Conservation (phyloP, 176 grass and related monocot species). For the Avena sativa region DNA sequence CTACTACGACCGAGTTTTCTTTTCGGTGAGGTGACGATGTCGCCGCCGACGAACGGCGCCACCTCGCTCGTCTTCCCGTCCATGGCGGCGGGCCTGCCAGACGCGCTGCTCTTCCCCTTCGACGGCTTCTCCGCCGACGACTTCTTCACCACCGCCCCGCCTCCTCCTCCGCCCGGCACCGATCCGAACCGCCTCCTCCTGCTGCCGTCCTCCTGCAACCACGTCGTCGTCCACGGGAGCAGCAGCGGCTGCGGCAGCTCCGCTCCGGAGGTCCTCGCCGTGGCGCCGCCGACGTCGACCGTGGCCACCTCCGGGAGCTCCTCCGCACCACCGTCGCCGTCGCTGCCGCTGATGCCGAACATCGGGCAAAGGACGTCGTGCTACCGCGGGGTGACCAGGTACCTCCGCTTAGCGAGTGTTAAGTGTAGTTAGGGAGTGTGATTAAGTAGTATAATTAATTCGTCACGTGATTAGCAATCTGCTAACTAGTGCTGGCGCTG, state of each 20-base stretch:
- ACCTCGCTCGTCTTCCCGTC: slow-evolving; percentile 37
- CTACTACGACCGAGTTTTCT: background rate
- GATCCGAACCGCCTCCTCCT: slow-evolving; percentile 21
- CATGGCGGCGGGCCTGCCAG: slow-evolving; percentile 13
- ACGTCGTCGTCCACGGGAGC: background rate
- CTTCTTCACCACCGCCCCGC: slow-evolving; percentile 34
- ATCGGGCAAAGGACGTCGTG: slow-evolving; percentile 58
- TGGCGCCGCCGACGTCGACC: background rate
- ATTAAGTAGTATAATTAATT: background rate
- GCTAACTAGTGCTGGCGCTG: background rate
- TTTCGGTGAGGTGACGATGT: slow-evolving; percentile 32
- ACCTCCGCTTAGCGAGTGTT: background rate
- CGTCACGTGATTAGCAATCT: background rate
- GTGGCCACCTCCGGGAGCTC: slow-evolving; percentile 18
- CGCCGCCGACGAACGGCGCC: slow-evolving; percentile 56
- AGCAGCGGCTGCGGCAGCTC: background rate
- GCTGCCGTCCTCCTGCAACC: slow-evolving; percentile 21
- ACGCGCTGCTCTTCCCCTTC: slow-evolving; percentile 51
- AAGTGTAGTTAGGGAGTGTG: slow-evolving; percentile 40
- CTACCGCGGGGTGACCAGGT: slow-evolving; percentile 94
- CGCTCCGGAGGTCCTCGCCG: slow-evolving; percentile 10
- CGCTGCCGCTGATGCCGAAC: slow-evolving; percentile 28
- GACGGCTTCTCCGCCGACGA: slow-evolving; percentile 35
- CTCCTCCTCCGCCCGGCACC: background rate
- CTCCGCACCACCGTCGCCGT: slow-evolving; percentile 30